Conservation (phyloP, 768 basidiomycete species). For the Suillus decipiens region DNA sequence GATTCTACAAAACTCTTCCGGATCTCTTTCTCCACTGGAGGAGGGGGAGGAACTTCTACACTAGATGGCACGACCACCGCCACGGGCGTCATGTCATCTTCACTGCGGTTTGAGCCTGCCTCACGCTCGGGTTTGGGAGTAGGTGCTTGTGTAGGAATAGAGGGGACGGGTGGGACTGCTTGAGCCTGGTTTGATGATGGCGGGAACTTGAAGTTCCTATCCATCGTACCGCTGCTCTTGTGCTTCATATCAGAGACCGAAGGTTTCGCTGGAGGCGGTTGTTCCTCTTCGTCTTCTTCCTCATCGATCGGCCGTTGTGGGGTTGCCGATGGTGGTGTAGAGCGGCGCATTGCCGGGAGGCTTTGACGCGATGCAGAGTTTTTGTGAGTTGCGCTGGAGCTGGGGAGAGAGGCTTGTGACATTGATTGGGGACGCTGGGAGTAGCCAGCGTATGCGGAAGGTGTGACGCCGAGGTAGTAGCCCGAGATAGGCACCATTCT, state of each 20-base stretch:
- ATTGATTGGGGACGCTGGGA: constrained; percentile 67
- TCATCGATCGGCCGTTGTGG: constrained; percentile 42
- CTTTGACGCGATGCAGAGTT: constrained; percentile 59
- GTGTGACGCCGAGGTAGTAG: constrained; percentile 78
- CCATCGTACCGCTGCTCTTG: constrained; percentile 75
- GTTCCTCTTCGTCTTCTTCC: constrained; percentile 36
- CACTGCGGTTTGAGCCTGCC: constrained; percentile 13
- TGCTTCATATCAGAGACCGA: constrained; percentile 27
- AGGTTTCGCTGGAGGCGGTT: constrained; percentile 25
- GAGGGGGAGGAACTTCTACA: constrained; percentile 79
- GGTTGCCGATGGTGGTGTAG: constrained; percentile 40
- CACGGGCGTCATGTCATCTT: constrained; percentile 17
- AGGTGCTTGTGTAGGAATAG: constrained; percentile 22
- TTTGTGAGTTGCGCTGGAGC: constrained; percentile 39
- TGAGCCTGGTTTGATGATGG: constrained; percentile 33
- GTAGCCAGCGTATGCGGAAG: constrained; percentile 44
- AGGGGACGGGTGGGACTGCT: constrained; percentile 16
- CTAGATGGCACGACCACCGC: constrained; percentile 56
- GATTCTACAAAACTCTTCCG: constrained; percentile 43
- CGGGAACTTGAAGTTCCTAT: constrained; percentile 75
- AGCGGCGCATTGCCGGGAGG: constrained; percentile 60
- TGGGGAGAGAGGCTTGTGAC: constrained; percentile 64
- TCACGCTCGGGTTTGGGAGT: constrained; percentile 7
- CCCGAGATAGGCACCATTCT: constrained; percentile 88
- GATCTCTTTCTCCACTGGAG: constrained; percentile 74